Conservation (phyloP, 1,284 basidiomycete species). For the Cryptococcus wingfieldii region DNA sequence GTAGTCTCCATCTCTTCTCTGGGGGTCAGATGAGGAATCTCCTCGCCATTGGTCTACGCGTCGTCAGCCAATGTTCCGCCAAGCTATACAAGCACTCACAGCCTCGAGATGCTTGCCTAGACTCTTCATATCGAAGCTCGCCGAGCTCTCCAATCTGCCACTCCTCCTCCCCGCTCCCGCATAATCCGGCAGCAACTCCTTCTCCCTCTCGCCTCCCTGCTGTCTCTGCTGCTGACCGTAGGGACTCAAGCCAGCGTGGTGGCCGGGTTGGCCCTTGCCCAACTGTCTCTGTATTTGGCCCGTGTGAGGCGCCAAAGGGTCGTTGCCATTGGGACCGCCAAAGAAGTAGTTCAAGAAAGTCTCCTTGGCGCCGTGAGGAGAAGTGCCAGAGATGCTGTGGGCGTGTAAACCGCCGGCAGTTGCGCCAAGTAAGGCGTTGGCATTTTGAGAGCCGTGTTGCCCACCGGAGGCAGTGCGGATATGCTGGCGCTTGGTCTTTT, state of each 20-base stretch:
- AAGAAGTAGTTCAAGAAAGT: constrained; percentile 96
- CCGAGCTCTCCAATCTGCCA: constrained; percentile 57
- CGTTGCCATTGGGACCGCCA: constrained; percentile 57
- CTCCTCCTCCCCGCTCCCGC: constrained; percentile 34
- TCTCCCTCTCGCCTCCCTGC: constrained; percentile 1
- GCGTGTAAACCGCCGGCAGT: constrained; percentile 51
- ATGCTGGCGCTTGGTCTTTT: constrained; percentile 16
- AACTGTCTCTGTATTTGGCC: background rate
- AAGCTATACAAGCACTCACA: constrained; percentile 54
- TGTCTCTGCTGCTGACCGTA: constrained; percentile 1
- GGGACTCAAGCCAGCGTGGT: background rate
- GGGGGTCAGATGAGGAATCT: constrained; percentile 57
- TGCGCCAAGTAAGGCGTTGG: constrained; percentile 18
- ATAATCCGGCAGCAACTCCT: constrained; percentile 46
- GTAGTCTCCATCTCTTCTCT: constrained; percentile 95
- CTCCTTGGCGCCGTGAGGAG: constrained; percentile 61
- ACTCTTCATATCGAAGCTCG: constrained; percentile 98
- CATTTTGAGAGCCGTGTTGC: constrained; percentile 11
- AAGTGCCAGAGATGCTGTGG: constrained; percentile 50
- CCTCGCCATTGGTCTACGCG: constrained; percentile 58
- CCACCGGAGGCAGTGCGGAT: constrained; percentile 25
- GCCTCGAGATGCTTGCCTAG: constrained; percentile 92
- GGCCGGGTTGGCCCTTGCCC: background rate
- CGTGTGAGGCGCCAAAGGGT: background rate
- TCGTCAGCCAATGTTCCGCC: constrained; percentile 6